Conservation (phyloP, 768 basidiomycete species). For the Sporobolomyces pararoseus region DNA sequence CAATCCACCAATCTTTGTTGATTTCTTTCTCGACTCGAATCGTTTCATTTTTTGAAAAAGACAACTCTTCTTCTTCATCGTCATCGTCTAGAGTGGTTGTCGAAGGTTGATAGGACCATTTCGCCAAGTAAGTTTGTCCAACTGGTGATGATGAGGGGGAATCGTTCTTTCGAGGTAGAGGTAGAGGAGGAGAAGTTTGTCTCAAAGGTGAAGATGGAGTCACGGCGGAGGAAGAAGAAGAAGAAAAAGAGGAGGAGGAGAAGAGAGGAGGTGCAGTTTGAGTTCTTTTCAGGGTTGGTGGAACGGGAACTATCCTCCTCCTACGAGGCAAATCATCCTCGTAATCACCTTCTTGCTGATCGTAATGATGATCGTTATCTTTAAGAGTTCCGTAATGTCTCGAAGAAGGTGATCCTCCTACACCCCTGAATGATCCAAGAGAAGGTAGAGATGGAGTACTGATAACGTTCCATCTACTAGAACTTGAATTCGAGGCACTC, state of each 20-base stretch:
- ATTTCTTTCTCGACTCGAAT: slow-evolving; percentile 18
- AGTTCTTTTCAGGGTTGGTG: slow-evolving; percentile 15
- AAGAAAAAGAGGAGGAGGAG: not conserved
- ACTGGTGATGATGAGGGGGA: too few relatives aligned
- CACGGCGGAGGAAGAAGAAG: not conserved
- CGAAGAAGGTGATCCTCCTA: not conserved
- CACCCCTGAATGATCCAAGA: slow-evolving; percentile 19
- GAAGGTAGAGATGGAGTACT: slow-evolving; percentile 8
- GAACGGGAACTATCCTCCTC: not conserved
- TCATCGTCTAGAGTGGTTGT: not conserved
- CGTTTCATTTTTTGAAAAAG: slow-evolving; percentile 4
- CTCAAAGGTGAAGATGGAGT: too few relatives aligned
- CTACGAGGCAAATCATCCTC: too few relatives aligned
- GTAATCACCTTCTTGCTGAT: not conserved
- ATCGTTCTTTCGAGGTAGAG: not conserved
- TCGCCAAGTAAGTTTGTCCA: slow-evolving; percentile 6
- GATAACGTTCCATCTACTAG: not conserved
- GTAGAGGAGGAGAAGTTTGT: slow-evolving; percentile 4
- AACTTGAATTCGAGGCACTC: not conserved
- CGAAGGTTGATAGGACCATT: too few relatives aligned
- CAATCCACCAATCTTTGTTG: slow-evolving; percentile 29
- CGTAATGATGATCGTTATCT: not conserved
- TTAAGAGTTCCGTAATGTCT: slow-evolving; percentile 1
- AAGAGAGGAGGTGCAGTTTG: too few relatives aligned
- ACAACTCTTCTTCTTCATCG: slow-evolving; percentile 7